Evolutionary conservation across 306 rosid genomes (phyloP).

Genomic region (Acacia melanoxylon): DNA sequence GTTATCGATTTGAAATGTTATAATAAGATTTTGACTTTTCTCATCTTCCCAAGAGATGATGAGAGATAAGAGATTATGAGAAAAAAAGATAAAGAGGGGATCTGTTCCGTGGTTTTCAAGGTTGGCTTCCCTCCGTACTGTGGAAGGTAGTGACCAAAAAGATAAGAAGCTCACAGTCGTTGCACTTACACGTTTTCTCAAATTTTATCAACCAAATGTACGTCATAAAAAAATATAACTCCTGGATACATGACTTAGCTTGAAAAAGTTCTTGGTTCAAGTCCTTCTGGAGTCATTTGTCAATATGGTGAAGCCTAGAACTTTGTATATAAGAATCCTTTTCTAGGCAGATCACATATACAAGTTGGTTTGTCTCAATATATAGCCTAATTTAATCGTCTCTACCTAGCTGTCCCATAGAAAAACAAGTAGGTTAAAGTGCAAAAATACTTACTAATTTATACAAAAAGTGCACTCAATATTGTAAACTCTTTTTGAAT

Average conservation of each 20-base stretch:
- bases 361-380: too few relatives aligned
- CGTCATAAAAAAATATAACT: neutral
- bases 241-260: neutral
- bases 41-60: too few relatives aligned
- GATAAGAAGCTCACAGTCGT: neutral
- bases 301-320: neutral
- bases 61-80: too few relatives aligned
- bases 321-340: neutral
- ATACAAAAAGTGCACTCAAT: too few relatives aligned
- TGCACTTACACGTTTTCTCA: neutral
- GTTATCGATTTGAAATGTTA: too few relatives aligned
- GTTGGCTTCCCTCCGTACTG: neutral
- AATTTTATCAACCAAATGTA: neutral
- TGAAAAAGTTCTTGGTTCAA: neutral
- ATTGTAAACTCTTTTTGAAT: too few relatives aligned
- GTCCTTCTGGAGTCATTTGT: neutral
- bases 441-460: too few relatives aligned
- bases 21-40: too few relatives aligned
- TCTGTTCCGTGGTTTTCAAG: neutral
- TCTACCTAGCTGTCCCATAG: too few relatives aligned
- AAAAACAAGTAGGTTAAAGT: too few relatives aligned
- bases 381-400: too few relatives aligned
- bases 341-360: neutral
- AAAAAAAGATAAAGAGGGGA: too few relatives aligned
- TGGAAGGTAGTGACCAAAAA: neutral